Evolutionary conservation across 345 rosid species (phyloP).

Genomic region (Gossypium herbaceum): DNA sequence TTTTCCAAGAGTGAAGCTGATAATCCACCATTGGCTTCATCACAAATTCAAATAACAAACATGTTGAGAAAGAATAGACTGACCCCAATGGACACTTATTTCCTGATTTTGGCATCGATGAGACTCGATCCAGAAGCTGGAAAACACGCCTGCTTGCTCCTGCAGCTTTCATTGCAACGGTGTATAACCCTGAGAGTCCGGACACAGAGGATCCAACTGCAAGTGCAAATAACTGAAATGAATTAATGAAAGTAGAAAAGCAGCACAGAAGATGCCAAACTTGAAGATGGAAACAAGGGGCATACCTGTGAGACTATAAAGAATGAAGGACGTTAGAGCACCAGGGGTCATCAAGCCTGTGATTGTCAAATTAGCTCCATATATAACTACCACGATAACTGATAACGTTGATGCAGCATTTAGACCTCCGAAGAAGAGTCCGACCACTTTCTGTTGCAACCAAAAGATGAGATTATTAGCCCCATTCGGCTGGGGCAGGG

Average conservation of each 20-base stretch:
- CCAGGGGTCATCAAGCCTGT: conserved; percentile 84
- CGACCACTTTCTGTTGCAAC: conserved; percentile 50
- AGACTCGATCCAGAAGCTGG: conserved; percentile 26
- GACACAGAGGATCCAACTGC: conserved; percentile 17
- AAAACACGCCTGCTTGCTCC: conserved; percentile 19
- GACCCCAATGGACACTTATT: conserved; percentile 72
- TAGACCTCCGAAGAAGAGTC: conserved; percentile 83
- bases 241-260: background rate
- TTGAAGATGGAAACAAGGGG: background rate
- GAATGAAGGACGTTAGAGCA: conserved; percentile 91
- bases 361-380: conserved; percentile 86
- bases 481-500: background rate
- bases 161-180: conserved; percentile 13
- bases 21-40: background rate
- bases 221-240: background rate
- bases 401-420: conserved; percentile 88
- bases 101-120: conserved; percentile 75
- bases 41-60: background rate
- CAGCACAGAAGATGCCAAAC: background rate
- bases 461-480: conserved; percentile 1
- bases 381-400: conserved; percentile 76
- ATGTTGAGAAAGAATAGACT: conserved; percentile 19
- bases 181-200: conserved; percentile 12
- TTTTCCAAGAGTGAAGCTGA: background rate
- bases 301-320: conserved; percentile 92